A percentile compares a stretch with the other conserved stretches of the same genome.
Evolutionary conservation across 805 yeast genomes (phyloP).

Genomic region (Pichia insulana): DNA sequence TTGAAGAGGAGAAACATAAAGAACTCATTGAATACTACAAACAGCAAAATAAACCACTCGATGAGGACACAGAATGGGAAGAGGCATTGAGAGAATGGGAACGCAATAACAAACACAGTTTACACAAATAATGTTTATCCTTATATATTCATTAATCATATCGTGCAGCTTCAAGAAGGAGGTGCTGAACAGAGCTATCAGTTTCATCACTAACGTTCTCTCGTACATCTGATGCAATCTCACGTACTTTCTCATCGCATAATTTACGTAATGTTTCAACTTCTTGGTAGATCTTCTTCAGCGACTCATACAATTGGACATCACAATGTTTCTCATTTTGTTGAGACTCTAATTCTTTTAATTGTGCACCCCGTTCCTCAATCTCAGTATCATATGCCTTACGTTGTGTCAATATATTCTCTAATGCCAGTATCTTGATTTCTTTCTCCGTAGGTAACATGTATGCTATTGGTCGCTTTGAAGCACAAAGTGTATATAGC

Average conservation of each 20-base stretch:
- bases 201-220: background rate
- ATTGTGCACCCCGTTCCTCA: constrained; percentile 14
- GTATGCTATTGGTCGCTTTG: background rate
- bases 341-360: constrained; percentile 4
- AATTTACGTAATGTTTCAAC: constrained; percentile 23
- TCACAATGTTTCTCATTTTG: background rate
- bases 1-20: constrained; percentile 39
- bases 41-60: constrained; percentile 35
- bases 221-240: constrained; percentile 18
- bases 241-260: constrained; percentile 17
- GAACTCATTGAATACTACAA: constrained; percentile 27
- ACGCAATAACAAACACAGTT: background rate
- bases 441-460: constrained; percentile 65
- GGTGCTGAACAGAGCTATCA: background rate
- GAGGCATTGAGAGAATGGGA: constrained; percentile 54
- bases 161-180: background rate
- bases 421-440: constrained; percentile 62
- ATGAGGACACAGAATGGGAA: constrained; percentile 69
- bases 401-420: constrained; percentile 62
- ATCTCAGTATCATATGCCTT: constrained; percentile 51
- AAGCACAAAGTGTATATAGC: too few relatives aligned
- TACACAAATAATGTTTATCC: too few relatives aligned
- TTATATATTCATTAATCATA: too few relatives aligned
- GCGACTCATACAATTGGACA: background rate
- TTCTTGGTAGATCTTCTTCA: constrained; percentile 20